Evolutionary conservation across 441 rosid species (phyloP).

Genomic region (Gossypium trilobum): DNA sequence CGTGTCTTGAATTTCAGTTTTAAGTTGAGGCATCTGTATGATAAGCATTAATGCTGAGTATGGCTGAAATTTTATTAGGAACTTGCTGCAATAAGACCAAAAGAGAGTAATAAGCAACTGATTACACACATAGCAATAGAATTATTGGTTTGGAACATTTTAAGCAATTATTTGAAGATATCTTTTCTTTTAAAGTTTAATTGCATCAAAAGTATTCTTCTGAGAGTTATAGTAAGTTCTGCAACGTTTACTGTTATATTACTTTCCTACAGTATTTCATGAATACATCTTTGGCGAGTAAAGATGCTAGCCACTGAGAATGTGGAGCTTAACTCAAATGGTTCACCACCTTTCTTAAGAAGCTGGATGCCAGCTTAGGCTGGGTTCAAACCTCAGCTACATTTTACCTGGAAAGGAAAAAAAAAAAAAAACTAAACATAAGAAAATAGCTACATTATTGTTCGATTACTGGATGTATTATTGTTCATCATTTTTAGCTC

Average conservation of each 20-base stretch:
- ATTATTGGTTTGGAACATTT: background rate
- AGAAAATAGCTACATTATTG: background rate
- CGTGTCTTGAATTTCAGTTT: background rate
- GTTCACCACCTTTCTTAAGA: background rate
- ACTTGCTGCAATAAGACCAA: background rate
- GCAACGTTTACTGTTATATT: background rate
- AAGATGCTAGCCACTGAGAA: background rate
- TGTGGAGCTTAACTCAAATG: background rate
- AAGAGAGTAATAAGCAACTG: background rate
- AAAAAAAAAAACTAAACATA: background rate
- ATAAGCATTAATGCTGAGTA: background rate
- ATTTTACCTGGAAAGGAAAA: background rate
- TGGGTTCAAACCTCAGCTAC: background rate
- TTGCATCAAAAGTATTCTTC: background rate
- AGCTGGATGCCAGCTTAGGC: background rate
- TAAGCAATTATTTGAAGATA: background rate
- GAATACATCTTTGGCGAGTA: background rate
- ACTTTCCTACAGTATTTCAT: background rate
- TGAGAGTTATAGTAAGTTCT: background rate
- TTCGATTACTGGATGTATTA: background rate
- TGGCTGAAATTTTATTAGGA: background rate
- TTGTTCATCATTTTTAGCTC: background rate
- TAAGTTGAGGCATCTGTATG: conserved; percentile 2
- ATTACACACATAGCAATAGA: background rate
- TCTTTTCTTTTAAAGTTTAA: background rate